Evolutionary conservation across 2,329 filamentous ascomycete genomes (phyloP).

Genomic region (Lachnellula arida): DNA sequence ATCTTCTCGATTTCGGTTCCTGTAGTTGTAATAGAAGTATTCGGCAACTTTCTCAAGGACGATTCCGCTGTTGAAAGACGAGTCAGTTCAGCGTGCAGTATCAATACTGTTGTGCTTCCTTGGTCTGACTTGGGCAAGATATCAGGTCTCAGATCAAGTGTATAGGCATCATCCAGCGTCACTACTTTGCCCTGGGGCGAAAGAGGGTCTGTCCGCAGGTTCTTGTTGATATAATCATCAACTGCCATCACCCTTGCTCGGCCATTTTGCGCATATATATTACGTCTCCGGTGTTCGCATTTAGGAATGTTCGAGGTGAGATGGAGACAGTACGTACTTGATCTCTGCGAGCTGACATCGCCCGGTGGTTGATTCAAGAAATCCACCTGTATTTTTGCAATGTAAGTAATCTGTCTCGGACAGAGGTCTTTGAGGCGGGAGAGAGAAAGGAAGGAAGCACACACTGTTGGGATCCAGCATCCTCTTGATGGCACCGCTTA

Average conservation of each 20-base stretch:
- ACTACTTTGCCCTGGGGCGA: slow-evolving; percentile 17
- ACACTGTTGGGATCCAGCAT: slow-evolving; percentile 68
- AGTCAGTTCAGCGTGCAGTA: neutral
- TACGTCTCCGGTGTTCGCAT: neutral
- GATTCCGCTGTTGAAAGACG: slow-evolving; percentile 50
- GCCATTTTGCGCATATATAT: neutral
- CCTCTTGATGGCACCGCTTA: slow-evolving; percentile 67
- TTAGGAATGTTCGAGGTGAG: neutral
- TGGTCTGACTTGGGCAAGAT: slow-evolving; percentile 3
- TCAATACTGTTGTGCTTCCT: neutral
- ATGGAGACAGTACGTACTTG: slow-evolving; percentile 50
- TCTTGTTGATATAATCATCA: slow-evolving; percentile 30
- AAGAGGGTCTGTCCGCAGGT: slow-evolving; percentile 31
- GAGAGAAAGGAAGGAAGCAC: slow-evolving; percentile 21
- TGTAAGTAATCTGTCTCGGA: neutral
- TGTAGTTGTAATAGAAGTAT: slow-evolving; percentile 80
- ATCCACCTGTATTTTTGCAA: slow-evolving; percentile 46
- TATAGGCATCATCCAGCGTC: slow-evolving; percentile 42
- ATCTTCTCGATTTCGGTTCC: slow-evolving; percentile 63
- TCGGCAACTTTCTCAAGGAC: slow-evolving; percentile 78
- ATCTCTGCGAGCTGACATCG: slow-evolving; percentile 68
- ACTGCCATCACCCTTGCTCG: slow-evolving; percentile 9
- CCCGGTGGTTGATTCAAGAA: slow-evolving; percentile 59
- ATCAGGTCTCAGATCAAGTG: slow-evolving; percentile 58
- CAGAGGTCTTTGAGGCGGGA: slow-evolving; percentile 8